Base-by-base conservation (phyloP, 2,329 filamentous ascomycete species). In the Exserohilum turcica region DNA sequence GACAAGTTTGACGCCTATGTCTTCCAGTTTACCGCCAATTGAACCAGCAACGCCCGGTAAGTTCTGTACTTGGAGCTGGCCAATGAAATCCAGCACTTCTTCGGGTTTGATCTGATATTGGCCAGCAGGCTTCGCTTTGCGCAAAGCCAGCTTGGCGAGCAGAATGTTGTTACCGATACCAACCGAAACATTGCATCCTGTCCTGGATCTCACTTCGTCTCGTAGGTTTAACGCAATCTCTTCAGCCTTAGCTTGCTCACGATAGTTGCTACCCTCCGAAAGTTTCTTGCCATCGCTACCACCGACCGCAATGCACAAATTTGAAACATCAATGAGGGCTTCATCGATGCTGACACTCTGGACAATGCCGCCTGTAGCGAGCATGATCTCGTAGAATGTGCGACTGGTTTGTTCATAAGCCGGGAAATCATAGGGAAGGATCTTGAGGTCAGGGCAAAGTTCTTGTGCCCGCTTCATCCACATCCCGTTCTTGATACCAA, bases 271-370 rank as follows among this genome's bases (percentile, higher is more conserved):
- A 0, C 84, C 88, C 70, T 94, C 89, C 7, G 83, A 82, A 4
- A 86, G 69, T 1, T 81, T 83, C 18, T 79, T 77, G 0, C 89
- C 90, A 63, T 89, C 83, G 1, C 88, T 89, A 2, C 85, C 86
- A 9, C 84, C 82, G 12, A 82, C 82, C 10, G 81, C 78, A 38
- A 91, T 77, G 54, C 94, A 89, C 3, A 90, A 76, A 3, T 79
- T 78, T 3, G 90, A 94, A 29, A 92, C 83, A 73, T 99, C 94
- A 13, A 99, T 78, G 6, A 99, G 82, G 1, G 92, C 94, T 75
- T 99, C 95, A 62, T 99, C 95, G 39, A 99, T 90, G 68, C 94
- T 97, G 46, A 99, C 93, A 67, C 94, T 97, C 71, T 99, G 94
- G 0, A 97, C 91, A 15, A 91, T 76, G 1, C 92, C 93, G 15